phyloP scores from a whole-genome alignment of 306 rosid species.

The Quercus aquifolioides region DNA sequence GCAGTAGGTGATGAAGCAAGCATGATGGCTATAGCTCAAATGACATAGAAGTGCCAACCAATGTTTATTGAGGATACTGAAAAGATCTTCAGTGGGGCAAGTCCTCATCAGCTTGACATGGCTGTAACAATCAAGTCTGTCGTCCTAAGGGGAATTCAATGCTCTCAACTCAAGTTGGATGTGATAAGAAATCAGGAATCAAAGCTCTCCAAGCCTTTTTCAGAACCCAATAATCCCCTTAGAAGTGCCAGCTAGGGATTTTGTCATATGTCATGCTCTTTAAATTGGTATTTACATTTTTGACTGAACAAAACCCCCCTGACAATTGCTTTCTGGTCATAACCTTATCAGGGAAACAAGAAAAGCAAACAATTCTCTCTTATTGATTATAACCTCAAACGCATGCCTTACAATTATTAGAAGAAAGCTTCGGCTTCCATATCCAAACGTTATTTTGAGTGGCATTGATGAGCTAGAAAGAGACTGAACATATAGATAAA shows the following conservation, averaged over 20 bases:
- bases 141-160: background rate
- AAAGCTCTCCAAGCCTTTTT: background rate
- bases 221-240: background rate
- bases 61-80: slow-evolving; percentile 7
- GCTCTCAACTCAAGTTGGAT: background rate
- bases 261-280: background rate
- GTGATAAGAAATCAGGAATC: background rate
- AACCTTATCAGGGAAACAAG: background rate
- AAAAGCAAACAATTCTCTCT: background rate
- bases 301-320: too few species aligned
- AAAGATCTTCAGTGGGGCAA: background rate
- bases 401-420: background rate
- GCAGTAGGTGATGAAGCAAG: background rate
- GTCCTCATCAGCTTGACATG: background rate
- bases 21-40: background rate
- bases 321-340: background rate
- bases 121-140: background rate
- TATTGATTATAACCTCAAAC: background rate
- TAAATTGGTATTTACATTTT: too few species aligned
- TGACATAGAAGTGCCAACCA: background rate
- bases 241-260: background rate
- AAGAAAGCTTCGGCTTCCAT: background rate
- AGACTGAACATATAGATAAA: background rate
- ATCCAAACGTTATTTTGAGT: background rate
- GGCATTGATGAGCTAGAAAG: background rate